A percentile compares a stretch with the other conserved stretches of the same genome.
Evolutionary conservation across 2,329 filamentous ascomycete genomes (phyloP).

Genomic region (Grosmannia serpens): DNA sequence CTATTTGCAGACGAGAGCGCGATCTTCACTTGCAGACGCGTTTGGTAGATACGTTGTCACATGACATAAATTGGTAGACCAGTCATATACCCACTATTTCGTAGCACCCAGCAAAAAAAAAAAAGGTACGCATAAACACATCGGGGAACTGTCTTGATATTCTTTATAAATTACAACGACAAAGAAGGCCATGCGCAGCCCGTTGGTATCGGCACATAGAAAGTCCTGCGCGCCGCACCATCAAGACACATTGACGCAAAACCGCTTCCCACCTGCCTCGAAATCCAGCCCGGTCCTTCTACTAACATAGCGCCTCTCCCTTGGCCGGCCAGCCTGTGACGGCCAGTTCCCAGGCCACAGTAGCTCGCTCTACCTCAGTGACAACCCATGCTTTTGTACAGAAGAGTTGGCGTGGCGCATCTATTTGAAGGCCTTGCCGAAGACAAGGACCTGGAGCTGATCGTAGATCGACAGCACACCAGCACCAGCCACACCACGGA

Average conservation of each 20-base stretch:
- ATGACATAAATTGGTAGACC: no score
- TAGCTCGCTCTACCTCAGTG: not conserved
- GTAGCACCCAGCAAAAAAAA: conserved; percentile 3
- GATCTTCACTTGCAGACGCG: no score
- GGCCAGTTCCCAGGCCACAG: not conserved
- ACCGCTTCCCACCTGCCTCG: conserved; percentile 6
- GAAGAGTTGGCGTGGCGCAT: conserved; percentile 11
- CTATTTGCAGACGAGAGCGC: no score
- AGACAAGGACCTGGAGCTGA: conserved; percentile 96
- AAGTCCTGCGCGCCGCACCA: not conserved
- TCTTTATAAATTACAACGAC: conserved; percentile 51
- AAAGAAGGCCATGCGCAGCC: conserved; percentile 1
- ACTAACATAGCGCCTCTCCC: not conserved
- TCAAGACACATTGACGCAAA: conserved; percentile 14
- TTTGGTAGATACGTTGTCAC: no score
- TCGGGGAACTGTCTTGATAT: conserved; percentile 43
- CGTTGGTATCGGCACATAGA: not conserved
- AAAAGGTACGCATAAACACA: conserved; percentile 21
- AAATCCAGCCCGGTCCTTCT: not conserved
- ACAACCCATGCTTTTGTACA: conserved; percentile 17
- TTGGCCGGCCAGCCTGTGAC: not conserved
- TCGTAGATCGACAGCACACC: conserved; percentile 99
- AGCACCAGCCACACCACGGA: conserved; percentile 99
- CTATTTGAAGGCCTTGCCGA: conserved; percentile 97
- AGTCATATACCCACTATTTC: not conserved